Base-by-base conservation (phyloP, 352 stramenopile species). In the Paralagenidium karlingii region DNA sequence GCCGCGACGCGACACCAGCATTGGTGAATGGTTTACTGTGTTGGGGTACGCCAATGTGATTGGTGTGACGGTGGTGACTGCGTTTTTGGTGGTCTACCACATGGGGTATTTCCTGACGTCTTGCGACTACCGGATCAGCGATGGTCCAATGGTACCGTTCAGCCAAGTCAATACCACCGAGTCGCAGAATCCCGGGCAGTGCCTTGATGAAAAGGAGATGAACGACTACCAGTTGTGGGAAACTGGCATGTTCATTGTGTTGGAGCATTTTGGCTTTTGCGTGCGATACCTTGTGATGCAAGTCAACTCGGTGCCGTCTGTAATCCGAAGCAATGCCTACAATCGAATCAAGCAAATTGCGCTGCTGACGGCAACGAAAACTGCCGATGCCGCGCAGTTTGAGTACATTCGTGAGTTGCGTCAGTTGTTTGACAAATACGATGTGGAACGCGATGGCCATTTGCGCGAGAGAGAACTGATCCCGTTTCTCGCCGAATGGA, bases 41-140 rank as follows among this genome's bases (percentile, higher is more conserved):
- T 58, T 92, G 4, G 75, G 65, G 18, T 91, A 91, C 42, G 78
- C 78, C 19, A 91, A 88, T 44, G 86, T 89, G 39, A 80, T 91
- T 19, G 73, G 71, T 8, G 74, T 91, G 27, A 88, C 75, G 3
- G 78, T 86, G 0, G 75, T 88, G 15, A 81, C 67, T 37, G 71
- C 60, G 12, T 81, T 91, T 20, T 76, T 89, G 7, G 69, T 86
- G 1, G 65, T 77, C n/a, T 91, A 91, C 42, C 78, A 91, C 47
- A 84, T 69, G 44, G 73, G 75, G 3, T 84, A 82, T 50, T 88
- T 91, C 34, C 45, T 67, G 29, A 83, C 63, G 13, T 40, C 53
- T 18, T 91, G 78, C 44, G 84, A 91, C 59, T 91, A 77, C 36
- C 58, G 53, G 0, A 88, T 91, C 15, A 50, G 20, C 15, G 52